These are phyloP conservation scores for Podospora tetraspora DNA, from an alignment of 495 filamentous ascomycete genomes.

Conservation along the genomic window DNA sequence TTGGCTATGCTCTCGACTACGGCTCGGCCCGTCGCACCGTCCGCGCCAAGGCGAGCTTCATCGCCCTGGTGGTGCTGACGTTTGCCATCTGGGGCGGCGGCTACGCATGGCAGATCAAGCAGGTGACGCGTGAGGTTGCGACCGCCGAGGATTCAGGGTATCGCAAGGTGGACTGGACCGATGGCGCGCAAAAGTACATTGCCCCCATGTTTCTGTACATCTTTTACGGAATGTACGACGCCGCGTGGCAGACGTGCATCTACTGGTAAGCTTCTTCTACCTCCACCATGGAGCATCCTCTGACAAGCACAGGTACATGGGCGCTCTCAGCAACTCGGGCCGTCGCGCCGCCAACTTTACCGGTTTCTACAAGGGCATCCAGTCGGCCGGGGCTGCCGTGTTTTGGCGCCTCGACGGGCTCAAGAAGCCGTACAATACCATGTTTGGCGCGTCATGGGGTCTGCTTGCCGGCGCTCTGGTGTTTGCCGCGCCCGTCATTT, in stretches of 20 bases:
- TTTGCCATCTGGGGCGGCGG: conserved; percentile 86
- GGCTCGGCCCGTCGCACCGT: conserved; percentile 56
- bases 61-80: conserved; percentile 63
- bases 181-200: conserved; percentile 52
- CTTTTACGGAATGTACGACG: conserved; percentile 89
- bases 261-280: conserved; percentile 62
- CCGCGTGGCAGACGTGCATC: conserved; percentile 76
- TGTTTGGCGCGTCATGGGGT: conserved; percentile 61
- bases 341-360: conserved; percentile 89
- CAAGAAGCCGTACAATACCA: conserved; percentile 56
- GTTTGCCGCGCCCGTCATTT: conserved; percentile 73
- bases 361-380: conserved; percentile 94
- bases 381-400: conserved; percentile 86
- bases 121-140: conserved; percentile 45
- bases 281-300: background rate
- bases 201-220: conserved; percentile 90
- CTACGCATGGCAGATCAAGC: conserved; percentile 67
- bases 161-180: conserved; percentile 57
- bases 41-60: conserved; percentile 70
- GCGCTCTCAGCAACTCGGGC: conserved; percentile 81
- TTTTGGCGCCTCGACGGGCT: conserved; percentile 73
- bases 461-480: conserved; percentile 66
- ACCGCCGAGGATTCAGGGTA: conserved; percentile 24
- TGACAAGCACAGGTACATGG: conserved; percentile 66
- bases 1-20: conserved; percentile 72